Base-by-base conservation (phyloP, 345 rosid species). In the Eucalyptus erythrocorys region DNA sequence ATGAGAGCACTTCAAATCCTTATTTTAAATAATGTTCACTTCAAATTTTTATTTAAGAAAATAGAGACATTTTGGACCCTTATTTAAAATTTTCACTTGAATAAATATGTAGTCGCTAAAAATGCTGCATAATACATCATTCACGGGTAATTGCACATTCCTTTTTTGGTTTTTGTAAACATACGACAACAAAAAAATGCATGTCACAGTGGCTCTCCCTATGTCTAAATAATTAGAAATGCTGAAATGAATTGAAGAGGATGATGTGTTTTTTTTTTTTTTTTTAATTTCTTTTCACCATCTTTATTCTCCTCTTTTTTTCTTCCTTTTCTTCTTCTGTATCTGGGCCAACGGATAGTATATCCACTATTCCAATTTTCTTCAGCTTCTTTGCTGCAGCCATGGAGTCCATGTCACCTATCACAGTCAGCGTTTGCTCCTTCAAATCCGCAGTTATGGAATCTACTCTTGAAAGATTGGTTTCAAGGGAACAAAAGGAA, bases 361-460 rank as follows among this genome's bases (percentile, higher is more conserved):
- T 80, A 13, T 91, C 93, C 45, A 89, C 43, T 82, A 89, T 92
- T 27, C 91, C 93, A 19, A 92, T 55, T 86, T 92, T 92, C 91
- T 88, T 92, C 47, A 91, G 90, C 61, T 71, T 89, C 90, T 88
- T 91, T 61, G 88, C 93, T 32, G 89, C 55, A 4, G 90, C 91
- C 43, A 89, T 57, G 13, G 90, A 88, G 87, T 92, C 93, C 92
- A 91, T 55, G 16, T 87, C 66, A 9, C 93, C 93, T 19, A 88
- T 79, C 68, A 87, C 86, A 7, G 86, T 87, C 48, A 76, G 82
- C 50, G 9, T 87, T 40, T 71, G 89, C n/a, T 87, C 86, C 61
- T 68, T 86, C 27, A 87, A 19, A 30, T 91, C 92, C 21, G 91
- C 92, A 19, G 92, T 87, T 4, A 90, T 86, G 6, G 91, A 91